Evolutionary conservation across 2,329 filamentous ascomycete genomes (phyloP), one percentile per base, ranked within the genome.

Genomic region (Diplocarpon mali): DNA sequence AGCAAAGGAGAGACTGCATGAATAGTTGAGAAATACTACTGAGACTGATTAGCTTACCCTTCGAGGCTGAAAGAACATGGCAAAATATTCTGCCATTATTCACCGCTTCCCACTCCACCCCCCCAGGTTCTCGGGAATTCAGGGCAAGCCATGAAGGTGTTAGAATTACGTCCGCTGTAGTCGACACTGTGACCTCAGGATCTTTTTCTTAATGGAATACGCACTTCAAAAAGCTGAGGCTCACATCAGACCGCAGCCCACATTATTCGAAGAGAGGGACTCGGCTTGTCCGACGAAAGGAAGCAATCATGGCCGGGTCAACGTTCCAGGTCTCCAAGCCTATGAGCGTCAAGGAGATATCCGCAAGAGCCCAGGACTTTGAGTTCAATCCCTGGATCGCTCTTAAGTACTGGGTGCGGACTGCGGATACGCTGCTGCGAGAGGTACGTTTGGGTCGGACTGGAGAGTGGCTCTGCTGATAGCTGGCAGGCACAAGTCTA

Each of bases 341-440:
- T 34, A 67, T 83, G 64, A 88, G 72, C 53, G 74, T 92, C 46
- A 80, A 82, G 57, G 83, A 93, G 60, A 83, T 96, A 48, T 76
- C 81, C 10, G 70, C 75, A 27, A 78, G 81, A 54, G 92, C 90
- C 2, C 72, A 80, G 51, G 77, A 83, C 52, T 95, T 92, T 62
- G 78, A 83, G 46, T 96, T 89, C 67, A 85, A 88, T 61, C 72
- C 74, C 1, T 72, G 75, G 28, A 83, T 95, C 42, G 76, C 83
- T 2, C 71, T 96, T 45, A 83, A 81, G 53, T 80, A 83, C 62
- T 95, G 88, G 85, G 68, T 88, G 24, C 76, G 87, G 30, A 85
- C 88, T 2, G 85, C 87, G 5, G 79, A 84, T 48, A 85, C 82
- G 5, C 68, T 95, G 42, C 72, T 83, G 49, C 83, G 86, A 64